These are phyloP conservation scores for Hymenoscyphus fraxineus DNA, from an alignment of 2,329 filamentous ascomycete genomes.

Conservation along the genomic window DNA sequence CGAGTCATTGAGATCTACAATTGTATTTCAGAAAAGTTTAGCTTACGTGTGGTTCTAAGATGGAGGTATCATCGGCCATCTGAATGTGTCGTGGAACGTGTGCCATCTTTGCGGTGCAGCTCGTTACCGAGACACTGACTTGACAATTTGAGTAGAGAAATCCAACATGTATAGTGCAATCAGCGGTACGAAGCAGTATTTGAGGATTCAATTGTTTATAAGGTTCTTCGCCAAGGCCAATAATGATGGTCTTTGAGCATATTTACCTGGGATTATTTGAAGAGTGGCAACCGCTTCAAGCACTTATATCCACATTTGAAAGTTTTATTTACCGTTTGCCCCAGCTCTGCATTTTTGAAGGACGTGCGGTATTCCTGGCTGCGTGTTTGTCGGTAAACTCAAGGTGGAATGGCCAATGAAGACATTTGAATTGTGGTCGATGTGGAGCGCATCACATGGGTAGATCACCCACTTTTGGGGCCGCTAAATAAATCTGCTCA, in stretches of 20 bases:
- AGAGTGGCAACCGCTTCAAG: neutral
- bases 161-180: neutral
- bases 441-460: slow-evolving; percentile 5
- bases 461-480: slow-evolving; percentile 6
- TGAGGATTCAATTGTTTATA: neutral
- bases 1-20: neutral
- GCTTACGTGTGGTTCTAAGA: slow-evolving; percentile 10
- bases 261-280: neutral
- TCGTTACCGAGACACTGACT: neutral
- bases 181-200: neutral
- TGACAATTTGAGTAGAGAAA: neutral
- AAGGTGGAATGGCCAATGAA: slow-evolving; percentile 1
- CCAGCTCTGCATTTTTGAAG: slow-evolving; percentile 2
- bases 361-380: neutral
- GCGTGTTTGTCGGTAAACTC: neutral
- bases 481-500: slow-evolving; percentile 9
- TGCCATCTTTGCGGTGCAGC: neutral
- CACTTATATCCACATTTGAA: neutral
- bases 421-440: neutral
- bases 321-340: neutral
- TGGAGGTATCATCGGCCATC: slow-evolving; percentile 12
- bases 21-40: neutral
- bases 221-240: neutral
- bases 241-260: neutral
- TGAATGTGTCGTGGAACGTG: slow-evolving; percentile 14